Evolutionary conservation across 2,329 filamentous ascomycete genomes (phyloP).

Genomic region (Fusarium caatingaense): DNA sequence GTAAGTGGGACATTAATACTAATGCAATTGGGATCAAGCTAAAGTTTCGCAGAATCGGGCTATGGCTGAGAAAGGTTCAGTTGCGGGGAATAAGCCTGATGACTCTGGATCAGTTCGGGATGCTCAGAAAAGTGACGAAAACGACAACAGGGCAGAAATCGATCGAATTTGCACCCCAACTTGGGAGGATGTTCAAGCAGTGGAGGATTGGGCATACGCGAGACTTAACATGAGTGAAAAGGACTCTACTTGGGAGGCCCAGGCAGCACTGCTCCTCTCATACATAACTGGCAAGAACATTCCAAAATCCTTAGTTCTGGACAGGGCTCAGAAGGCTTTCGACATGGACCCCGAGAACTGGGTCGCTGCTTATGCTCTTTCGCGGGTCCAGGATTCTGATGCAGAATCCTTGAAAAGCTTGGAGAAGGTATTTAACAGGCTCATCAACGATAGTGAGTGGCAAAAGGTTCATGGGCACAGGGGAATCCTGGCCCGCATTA

Average conservation of each 20-base stretch:
- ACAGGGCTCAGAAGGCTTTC: no score
- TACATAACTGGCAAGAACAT: no score
- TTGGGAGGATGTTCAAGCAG: not conserved
- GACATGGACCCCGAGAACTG: no score
- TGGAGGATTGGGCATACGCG: not conserved
- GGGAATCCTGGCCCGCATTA: not conserved
- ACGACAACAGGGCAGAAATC: not conserved
- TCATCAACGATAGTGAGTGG: no score
- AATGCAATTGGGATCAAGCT: fast-evolving
- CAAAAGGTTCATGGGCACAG: no score
- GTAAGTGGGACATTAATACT: not conserved
- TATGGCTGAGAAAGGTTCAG: not conserved
- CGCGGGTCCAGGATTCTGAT: no score
- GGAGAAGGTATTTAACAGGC: no score
- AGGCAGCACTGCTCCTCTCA: no score
- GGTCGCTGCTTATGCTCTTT: no score
- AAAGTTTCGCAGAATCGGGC: fast-evolving
- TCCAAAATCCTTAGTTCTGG: no score
- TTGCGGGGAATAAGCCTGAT: not conserved
- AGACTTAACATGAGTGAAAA: not conserved
- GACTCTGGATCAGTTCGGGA: fast-evolving
- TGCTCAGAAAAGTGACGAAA: not conserved
- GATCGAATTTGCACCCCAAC: not conserved
- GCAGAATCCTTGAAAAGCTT: no score
- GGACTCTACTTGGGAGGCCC: no score